A percentile compares a stretch with the other conserved stretches of the same genome.
These are phyloP conservation scores for Chalara sp. DNA, from an alignment of 2,329 filamentous ascomycete species.

Conservation along the genomic window DNA sequence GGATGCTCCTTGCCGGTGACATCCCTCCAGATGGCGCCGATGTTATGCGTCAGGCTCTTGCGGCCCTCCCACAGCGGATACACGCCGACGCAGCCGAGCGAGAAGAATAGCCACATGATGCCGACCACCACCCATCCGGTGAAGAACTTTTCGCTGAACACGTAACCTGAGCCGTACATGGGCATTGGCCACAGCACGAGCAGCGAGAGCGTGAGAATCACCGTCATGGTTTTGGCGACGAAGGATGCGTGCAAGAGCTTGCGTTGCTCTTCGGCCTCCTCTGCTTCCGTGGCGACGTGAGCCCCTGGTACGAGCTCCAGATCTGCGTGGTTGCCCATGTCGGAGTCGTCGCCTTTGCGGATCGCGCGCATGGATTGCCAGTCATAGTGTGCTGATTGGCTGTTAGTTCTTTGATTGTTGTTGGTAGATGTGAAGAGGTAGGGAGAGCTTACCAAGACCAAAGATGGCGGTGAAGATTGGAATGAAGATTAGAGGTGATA, in stretches of 20 bases:
- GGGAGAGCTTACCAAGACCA: slow-evolving; percentile 37
- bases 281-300: slow-evolving; percentile 26
- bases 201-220: slow-evolving; percentile 60
- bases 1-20: slow-evolving; percentile 37
- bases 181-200: slow-evolving; percentile 89
- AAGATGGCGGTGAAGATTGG: slow-evolving; percentile 68
- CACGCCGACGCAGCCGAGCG: slow-evolving; percentile 65
- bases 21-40: slow-evolving; percentile 56
- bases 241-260: slow-evolving; percentile 48
- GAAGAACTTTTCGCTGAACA: slow-evolving; percentile 79
- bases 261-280: slow-evolving; percentile 33
- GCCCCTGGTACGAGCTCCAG: slow-evolving; percentile 56
- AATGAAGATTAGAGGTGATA: slow-evolving; percentile 69
- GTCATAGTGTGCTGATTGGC: slow-evolving; percentile 55
- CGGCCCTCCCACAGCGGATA: slow-evolving; percentile 79
- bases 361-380: slow-evolving; percentile 80
- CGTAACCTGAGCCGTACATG: slow-evolving; percentile 75
- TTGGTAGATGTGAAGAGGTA: background rate
- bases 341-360: slow-evolving; percentile 70
- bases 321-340: slow-evolving; percentile 59
- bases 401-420: background rate
- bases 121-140: slow-evolving; percentile 73
- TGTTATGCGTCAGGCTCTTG: slow-evolving; percentile 54
- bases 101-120: slow-evolving; percentile 75
- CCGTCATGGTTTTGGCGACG: slow-evolving; percentile 43